Percentiles rank a stretch among this genome's conserved stretches.
Evolutionary conservation across 345 rosid genomes (phyloP).

Genomic region (Odontarrhena argentea): DNA sequence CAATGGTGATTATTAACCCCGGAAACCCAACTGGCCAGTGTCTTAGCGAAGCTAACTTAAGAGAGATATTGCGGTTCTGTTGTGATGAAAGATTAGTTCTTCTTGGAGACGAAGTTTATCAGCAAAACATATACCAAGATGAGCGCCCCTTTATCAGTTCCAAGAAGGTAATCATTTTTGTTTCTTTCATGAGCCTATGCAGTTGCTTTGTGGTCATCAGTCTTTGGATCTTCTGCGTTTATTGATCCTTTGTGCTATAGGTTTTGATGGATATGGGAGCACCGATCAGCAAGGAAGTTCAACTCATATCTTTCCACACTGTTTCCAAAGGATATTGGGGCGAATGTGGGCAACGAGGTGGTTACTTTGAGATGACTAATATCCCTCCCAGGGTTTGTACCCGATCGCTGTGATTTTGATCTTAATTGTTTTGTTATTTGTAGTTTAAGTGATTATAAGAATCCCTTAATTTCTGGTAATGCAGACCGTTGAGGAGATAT

Average conservation of each 20-base stretch:
- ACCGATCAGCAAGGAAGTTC: conserved; percentile 80
- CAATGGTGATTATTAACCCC: conserved; percentile 96
- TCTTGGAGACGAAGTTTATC: conserved; percentile 98
- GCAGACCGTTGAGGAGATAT: conserved; percentile 95
- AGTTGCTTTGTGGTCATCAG: neutral
- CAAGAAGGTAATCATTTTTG: conserved; percentile 55
- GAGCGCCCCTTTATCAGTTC: conserved; percentile 93
- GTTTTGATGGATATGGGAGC: conserved; percentile 90
- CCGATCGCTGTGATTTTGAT: neutral
- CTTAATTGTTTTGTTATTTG: neutral
- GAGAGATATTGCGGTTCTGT: conserved; percentile 82
- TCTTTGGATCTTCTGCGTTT: neutral
- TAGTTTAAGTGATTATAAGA: neutral
- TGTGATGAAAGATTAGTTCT: conserved; percentile 73
- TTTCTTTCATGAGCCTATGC: neutral
- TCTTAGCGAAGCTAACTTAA: conserved; percentile 85
- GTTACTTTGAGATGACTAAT: conserved; percentile 99
- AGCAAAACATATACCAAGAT: conserved; percentile 95
- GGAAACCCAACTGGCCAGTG: conserved; percentile 99
- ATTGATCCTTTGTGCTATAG: conserved; percentile 40
- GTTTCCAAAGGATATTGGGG: conserved; percentile 99
- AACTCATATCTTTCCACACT: conserved; percentile 93
- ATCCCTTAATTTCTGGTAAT: conserved; percentile 21
- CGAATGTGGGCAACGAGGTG: conserved; percentile 99
- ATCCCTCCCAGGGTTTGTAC: conserved; percentile 77